Conservation (phyloP, 1,284 basidiomycete genomes). For the Ganoderma sinense region DNA sequence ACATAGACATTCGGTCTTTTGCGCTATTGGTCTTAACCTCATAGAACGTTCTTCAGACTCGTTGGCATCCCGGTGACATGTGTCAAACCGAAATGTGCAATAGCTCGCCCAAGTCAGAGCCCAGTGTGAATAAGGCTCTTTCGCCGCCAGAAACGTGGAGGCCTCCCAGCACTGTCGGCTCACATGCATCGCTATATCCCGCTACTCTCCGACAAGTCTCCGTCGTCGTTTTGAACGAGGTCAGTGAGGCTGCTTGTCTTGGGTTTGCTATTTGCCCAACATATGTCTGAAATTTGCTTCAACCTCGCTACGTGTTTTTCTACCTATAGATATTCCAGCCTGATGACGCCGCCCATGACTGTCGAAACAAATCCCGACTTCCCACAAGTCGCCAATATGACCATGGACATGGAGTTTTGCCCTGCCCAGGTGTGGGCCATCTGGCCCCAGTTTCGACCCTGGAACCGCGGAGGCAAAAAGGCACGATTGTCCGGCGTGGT, state of each 20-base stretch:
- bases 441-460: neutral
- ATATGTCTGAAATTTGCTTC: neutral
- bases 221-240: neutral
- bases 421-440: neutral
- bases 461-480: neutral
- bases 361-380: neutral
- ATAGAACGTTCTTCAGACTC: neutral
- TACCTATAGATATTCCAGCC: neutral
- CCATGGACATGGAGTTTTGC: neutral
- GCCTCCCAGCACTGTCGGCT: too few species aligned
- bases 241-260: neutral
- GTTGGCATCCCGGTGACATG: too few species aligned
- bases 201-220: too few species aligned
- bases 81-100: too few species aligned
- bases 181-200: too few species aligned
- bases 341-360: neutral
- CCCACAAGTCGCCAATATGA: neutral
- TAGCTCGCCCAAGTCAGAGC: too few species aligned
- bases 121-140: too few species aligned
- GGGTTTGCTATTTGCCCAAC: neutral
- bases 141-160: too few species aligned
- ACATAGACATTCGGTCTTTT: neutral
- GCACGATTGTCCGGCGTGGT: neutral
- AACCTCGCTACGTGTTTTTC: neutral
- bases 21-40: neutral